Evolutionary conservation across 2,329 filamentous ascomycete species (phyloP), one percentile per base, ranked within the genome.

Genomic region (Shiraia sp.): DNA sequence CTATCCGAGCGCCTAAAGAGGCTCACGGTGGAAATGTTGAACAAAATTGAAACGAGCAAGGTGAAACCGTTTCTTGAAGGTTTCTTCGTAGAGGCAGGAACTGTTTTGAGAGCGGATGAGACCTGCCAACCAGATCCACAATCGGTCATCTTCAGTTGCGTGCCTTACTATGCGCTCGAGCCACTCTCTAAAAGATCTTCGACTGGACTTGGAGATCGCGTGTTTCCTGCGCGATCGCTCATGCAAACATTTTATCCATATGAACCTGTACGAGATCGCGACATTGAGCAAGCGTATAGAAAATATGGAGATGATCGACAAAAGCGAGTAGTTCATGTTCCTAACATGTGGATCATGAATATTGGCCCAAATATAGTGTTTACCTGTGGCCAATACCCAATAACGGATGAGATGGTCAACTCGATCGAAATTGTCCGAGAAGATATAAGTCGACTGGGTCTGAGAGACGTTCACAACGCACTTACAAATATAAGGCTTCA

Each of bases 21-120:
- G n/a, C 40, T 65, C 3, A 47, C 47, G 4, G 28, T 16, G 3
- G 53, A 51, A 14, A 43, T 53, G 1, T 38, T 67, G 4, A 38
- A 44, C 12, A 59, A 49, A 31, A 15, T 68, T 1, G 54, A 65
- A 32, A 57, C 49, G 19, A 54, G 65, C 6, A 60, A 55, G 9
- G 38, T 58, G 8, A 62, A 59, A 26, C 34, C 45, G 9, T 62
- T 53, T 16, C 16, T 60, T 3, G 51, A 48, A 7, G 65, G 65
- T 5, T 55, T 58, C 45, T 68, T 63, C 36, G 58, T 67, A n/a
- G 61, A 67, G 33, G 61, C 62, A 6, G 65, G 65, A 6, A 64
- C 62, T 3, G 57, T 67, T 8, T 25, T 67, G 10, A 53, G 63
- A 32, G 60, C 42, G 5, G 63, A 67, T 24, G 58, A 62, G 22